Base-by-base conservation (phyloP, 495 filamentous ascomycete genomes). In the Friedmanniomyces simplex region DNA sequence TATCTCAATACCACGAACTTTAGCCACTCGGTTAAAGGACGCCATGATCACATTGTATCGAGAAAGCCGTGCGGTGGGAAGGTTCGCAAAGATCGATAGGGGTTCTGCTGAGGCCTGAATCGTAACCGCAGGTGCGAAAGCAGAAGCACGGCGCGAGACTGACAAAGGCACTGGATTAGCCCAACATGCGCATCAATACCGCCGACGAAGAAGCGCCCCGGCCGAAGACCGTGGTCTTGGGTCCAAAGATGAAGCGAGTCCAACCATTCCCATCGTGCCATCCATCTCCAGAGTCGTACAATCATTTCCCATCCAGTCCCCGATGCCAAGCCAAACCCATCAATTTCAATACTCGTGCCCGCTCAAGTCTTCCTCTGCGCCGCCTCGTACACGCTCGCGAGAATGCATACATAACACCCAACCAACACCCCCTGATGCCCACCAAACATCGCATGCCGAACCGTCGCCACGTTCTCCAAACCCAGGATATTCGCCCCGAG, bases 381-480 rank as follows among this genome's bases (percentile, higher is more conserved):
- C 12, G 88, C 90, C 66, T 95, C 89, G 68, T 94, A 96, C 52
- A 96, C 63, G 45, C 83, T 83, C 34, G 81, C 74, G 28, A 96
- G 57, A 18, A 77, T 76, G 16, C 85, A 84, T 56, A 94, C 83
- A 20, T 77, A 81, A 26, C 85, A 74, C 0, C 88, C 88, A 28
- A 85, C 82, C 30, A 93, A 54, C 51, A 91, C 73, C 46, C 87
- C 86, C 55, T 75, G 67, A 70, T 79, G 86, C 22, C 85, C 83
- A 26, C 87, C 88, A 46, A 84, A 86, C 50, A 94, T 72, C 5
- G 85, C 77, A 1, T 66, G 69, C 60, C 84, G 80, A 60, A 93
- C 82, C 50, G 77, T 77, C 6, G 71, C 71, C 7, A 91, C 76
- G 7, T 80, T 75, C 16, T 73, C 73, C 5, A 74, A 67, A 59